Base-by-base conservation (phyloP, 192 early-diverging fungal species). In the Coemansia umbellata region DNA sequence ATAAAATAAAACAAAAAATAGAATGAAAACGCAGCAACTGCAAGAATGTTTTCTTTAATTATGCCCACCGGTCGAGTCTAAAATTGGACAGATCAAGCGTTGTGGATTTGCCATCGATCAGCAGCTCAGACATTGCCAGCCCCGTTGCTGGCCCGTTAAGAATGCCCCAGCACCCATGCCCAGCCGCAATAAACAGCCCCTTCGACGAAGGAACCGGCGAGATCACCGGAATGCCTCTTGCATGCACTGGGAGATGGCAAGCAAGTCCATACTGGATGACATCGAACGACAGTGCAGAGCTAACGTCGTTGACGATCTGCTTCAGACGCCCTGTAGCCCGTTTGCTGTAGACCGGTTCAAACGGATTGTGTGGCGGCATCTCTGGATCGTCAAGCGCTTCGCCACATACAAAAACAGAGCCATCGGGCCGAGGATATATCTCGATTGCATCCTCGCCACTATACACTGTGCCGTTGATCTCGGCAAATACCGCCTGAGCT, bases 391-490 rank as follows among this genome's bases (percentile, higher is more conserved):
- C 73, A 40, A 76, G 55, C 3, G 73, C 73, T 42, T 76, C 73
- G 24, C 73, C 73, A 37, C 73, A 76, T 7, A 76, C 67, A 69
- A 69, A 76, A 11, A 76, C 73, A 10, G 73, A 69, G 19, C 73
- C 73, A 33, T 76, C 66, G 1, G 60, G 60, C n/a, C 73, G 56
- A 17, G 73, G 66, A 19, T 76, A 76, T 13, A 76, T 76, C 49
- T 76, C 73, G 23, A 76, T 76, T 3, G 73, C 73, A 19, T 76
- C 66, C 37, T 76, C 73, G 35, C 73, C 73, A 26, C 54, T 69
- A 53, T 76, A 76, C 31, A 69, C 66, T 7, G 73, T 76, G 62
- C 66, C 73, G 32, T 76, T 76, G 61, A 76, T 76, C 50, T 76
- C 73, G 37, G 66, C 65, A 69, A 76, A 76, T 31, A 76, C 60